Base-by-base conservation (phyloP, 805 yeast species). In the Torulaspora gathmanii region DNA sequence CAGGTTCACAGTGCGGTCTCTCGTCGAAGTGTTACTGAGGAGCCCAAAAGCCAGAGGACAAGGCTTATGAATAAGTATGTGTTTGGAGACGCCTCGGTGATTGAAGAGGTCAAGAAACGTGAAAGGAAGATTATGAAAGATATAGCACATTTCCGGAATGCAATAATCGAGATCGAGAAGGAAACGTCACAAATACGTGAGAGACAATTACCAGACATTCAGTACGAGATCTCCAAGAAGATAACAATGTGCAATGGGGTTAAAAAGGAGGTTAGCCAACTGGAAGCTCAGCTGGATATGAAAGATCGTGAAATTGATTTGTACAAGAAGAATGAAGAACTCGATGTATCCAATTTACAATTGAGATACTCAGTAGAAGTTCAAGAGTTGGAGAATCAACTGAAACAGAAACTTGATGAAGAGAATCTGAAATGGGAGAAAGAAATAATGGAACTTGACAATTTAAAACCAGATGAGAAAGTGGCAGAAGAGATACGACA, bases 381-480 rank as follows among this genome's bases (percentile, higher is more conserved):
- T 2, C 60, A 56, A 31, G 58, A 56, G 34, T 40, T 51, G 28
- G 56, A 57, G 33, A 63, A 54, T 31, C 50, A 50, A 30, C 45
- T 57, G 37, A 55, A 56, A 19, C 43, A 47, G 34, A 47, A 51
- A 15, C 30, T 52, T 26, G 52, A 57, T 19, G 50, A 47, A 4
- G 44, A 44, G 25, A 51, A 46, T n/a, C 25, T 45, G 17, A 36
- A 49, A 15, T 54, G 58, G 56, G 63, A 58, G 26, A 46, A 39
- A 15, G 42, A 58, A 16, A 39, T 61, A 12, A 39, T 55, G 35
- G 54, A 58, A 16, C 37, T 54, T 10, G 61, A 59, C 25, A 61
- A 64, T 40, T 17, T 55, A 29, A 66, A 66, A 40, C 64, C 64
- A 17, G 55, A 60, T 40, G 63, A 69, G 17, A 55, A 62, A 7